Conservation (phyloP, 108 stramenopile genomes). For the Aureococcus anophagefferens region DNA sequence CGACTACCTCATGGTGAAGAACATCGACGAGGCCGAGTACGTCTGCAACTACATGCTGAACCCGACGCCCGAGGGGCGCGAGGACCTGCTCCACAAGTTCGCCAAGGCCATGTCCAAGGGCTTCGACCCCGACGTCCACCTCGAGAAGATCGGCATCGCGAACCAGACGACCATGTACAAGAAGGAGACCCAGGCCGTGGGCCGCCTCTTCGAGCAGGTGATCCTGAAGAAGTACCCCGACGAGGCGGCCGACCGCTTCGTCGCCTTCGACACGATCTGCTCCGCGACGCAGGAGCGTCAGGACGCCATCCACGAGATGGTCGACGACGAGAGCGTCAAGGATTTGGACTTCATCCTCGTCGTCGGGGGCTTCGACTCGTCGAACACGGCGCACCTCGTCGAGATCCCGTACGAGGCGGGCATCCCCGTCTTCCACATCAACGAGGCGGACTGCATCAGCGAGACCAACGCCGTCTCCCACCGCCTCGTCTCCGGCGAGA, state of each 20-base stretch:
- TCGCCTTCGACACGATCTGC: constrained; percentile 93
- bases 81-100: constrained; percentile 71
- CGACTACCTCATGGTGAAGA: constrained; percentile 86
- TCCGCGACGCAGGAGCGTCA: constrained; percentile 94
- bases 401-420: constrained; percentile 77
- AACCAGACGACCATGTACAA: constrained; percentile 99
- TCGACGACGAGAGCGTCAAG: constrained; percentile 47
- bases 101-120: constrained; percentile 74
- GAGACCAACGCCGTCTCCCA: constrained; percentile 81
- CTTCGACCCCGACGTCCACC: constrained; percentile 89
- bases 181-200: constrained; percentile 89
- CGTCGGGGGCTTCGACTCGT: constrained; percentile 92
- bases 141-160: constrained; percentile 80
- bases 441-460: constrained; percentile 70
- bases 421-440: constrained; percentile 81
- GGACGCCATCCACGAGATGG: constrained; percentile 84
- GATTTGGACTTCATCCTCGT: constrained; percentile 87
- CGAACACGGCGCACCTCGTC: constrained; percentile 86
- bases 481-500: constrained; percentile 39
- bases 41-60: constrained; percentile 83
- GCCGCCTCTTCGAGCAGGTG: constrained; percentile 80
- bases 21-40: constrained; percentile 88
- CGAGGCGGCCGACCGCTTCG: constrained; percentile 65
- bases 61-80: constrained; percentile 44
- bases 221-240: constrained; percentile 78